A percentile compares a stretch with the other conserved stretches of the same genome.
Conservation (phyloP, 257 asterid species). For the Marsdenia floribunda region DNA sequence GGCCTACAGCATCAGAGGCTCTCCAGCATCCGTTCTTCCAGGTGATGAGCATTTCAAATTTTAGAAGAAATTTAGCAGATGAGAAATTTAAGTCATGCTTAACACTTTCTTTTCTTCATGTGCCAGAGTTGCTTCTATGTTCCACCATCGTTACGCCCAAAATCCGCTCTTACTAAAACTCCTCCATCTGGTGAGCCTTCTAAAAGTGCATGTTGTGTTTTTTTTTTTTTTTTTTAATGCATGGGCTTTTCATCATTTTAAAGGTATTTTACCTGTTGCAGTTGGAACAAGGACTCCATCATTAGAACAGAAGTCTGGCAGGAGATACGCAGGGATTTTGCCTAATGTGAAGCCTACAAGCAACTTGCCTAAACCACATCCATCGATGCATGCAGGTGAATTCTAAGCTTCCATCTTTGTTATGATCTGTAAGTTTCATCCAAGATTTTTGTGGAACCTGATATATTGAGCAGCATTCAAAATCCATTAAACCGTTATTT, state of each 20-base stretch:
- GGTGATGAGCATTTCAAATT: conserved; percentile 34
- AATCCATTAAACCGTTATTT: background rate
- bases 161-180: conserved; percentile 33
- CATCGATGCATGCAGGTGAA: conserved; percentile 45
- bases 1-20: conserved; percentile 82
- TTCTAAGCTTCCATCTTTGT: background rate
- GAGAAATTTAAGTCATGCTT: background rate
- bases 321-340: conserved; percentile 17
- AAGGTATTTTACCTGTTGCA: conserved; percentile 19
- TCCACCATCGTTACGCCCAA: conserved; percentile 79
- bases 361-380: conserved; percentile 42
- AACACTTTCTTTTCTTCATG: conserved; percentile 6
- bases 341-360: conserved; percentile 32
- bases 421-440: background rate
- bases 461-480: background rate
- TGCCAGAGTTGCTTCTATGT: conserved; percentile 73
- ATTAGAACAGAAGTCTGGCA: conserved; percentile 16
- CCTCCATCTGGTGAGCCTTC: conserved; percentile 51
- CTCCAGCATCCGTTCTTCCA: conserved; percentile 94
- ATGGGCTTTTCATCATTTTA: background rate
- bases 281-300: conserved; percentile 30
- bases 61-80: background rate
- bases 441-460: background rate
- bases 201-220: conserved; percentile 48
- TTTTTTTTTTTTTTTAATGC: conserved; percentile 5